Percentiles rank a stretch among this genome's conserved stretches.
phyloP scores from a whole-genome alignment of 2,329 filamentous ascomycete genomes.

The Colletotrichum sp. region DNA sequence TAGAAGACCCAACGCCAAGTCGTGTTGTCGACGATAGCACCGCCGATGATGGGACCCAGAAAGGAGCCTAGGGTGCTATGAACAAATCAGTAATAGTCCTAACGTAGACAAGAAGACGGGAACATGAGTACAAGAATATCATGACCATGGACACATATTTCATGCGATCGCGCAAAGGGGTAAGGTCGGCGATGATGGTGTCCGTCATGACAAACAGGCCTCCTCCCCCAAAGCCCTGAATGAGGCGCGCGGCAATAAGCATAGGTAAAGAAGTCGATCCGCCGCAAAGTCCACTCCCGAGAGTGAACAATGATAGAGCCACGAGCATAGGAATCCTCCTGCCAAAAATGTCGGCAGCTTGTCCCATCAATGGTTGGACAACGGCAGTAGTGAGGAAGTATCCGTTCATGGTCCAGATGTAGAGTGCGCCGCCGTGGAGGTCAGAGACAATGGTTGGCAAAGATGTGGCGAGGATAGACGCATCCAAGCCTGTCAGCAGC shows the following conservation, averaged over 20 bases:
- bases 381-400: conserved; percentile 31
- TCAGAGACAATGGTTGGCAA: background rate
- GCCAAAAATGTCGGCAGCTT: conserved; percentile 52
- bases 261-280: conserved; percentile 38
- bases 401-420: conserved; percentile 29
- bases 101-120: conserved; percentile 32
- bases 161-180: conserved; percentile 49
- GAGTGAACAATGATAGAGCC: conserved; percentile 45
- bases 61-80: conserved; percentile 37
- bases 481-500: background rate
- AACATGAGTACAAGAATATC: background rate
- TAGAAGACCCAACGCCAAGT: conserved; percentile 47
- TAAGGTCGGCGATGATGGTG: conserved; percentile 53
- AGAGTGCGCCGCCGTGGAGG: conserved; percentile 25
- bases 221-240: conserved; percentile 52
- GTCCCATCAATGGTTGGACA: conserved; percentile 50
- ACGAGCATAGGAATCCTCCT: conserved; percentile 41
- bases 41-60: conserved; percentile 34
- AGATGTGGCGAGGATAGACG: background rate
- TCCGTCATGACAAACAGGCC: conserved; percentile 47
- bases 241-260: conserved; percentile 41
- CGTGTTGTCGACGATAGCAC: conserved; percentile 25
- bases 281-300: conserved; percentile 52
- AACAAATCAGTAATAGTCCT: conserved; percentile 32
- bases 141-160: background rate